Evolutionary conservation across 257 asterid species (phyloP).

Genomic region (Ligustrum vulgare): DNA sequence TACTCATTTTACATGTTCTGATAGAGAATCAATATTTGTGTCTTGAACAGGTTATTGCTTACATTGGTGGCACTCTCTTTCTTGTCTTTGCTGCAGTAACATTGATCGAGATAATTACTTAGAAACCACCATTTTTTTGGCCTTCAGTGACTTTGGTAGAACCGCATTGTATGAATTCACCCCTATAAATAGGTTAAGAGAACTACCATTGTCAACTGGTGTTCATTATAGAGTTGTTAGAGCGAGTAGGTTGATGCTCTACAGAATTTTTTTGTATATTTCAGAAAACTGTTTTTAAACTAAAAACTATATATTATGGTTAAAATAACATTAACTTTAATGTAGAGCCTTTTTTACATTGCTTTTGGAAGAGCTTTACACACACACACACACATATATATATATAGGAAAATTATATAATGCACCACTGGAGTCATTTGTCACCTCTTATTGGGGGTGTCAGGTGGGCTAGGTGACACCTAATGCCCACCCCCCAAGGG

Average conservation of each 20-base stretch:
- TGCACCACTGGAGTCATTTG: too few species aligned
- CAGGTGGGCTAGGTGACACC: too few species aligned
- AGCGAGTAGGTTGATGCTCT: background rate
- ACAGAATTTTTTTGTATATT: background rate
- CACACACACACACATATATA: too few species aligned
- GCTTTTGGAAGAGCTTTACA: too few species aligned
- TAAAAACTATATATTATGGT: too few species aligned
- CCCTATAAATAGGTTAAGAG: background rate
- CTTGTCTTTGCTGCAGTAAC: conserved; percentile 80
- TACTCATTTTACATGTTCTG: background rate
- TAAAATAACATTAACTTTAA: too few species aligned
- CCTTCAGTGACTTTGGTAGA: background rate
- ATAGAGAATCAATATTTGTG: background rate
- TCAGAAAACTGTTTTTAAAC: too few species aligned
- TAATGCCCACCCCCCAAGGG: too few species aligned
- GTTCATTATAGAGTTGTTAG: background rate
- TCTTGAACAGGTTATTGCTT: conserved; percentile 59
- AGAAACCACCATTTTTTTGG: conserved; percentile 13
- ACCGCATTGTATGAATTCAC: background rate
- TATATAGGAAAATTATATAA: too few species aligned
- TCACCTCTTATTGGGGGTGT: too few species aligned
- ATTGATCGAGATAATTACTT: conserved; percentile 57
- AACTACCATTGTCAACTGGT: background rate
- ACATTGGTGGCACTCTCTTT: conserved; percentile 82
- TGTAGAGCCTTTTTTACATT: too few species aligned